Base-by-base conservation (phyloP, 306 rosid species). In the Calophaca sinica region DNA sequence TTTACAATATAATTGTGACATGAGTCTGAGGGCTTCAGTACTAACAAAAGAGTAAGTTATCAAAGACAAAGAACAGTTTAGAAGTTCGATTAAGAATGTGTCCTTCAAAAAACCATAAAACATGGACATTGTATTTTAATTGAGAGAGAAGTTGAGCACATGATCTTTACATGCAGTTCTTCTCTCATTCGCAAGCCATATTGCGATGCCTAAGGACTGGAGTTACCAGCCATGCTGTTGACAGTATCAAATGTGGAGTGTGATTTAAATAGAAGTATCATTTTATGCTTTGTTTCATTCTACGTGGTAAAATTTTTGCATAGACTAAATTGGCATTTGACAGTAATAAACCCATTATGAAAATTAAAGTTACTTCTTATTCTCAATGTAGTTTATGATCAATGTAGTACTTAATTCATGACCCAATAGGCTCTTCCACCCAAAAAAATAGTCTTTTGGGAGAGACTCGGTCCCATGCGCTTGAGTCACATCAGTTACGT, bases 171-270 rank as follows among this genome's bases (percentile, higher is more conserved):
- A 66, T 51, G 44, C 6, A 26, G 9, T 26, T 26, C 32, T 4
- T 36, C 38, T 62, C 31, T 36, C n/a, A 62, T 62, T 51, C 14
- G 7, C 36, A 6, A 29, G 9, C 14, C 31, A 41, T 39, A 7
- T 4, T 36, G 36, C 41, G 5, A 53, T 75, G 48, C 67, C 46
- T 9, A 58, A 13, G 29, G 49, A 76, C 9, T 60, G 38, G 13
- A 46, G 31, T 76, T 60, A 33, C 11, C 10, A 61, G 13, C 57
- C 39, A 31, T 61, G 66, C 69, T 59, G 71, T 50, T 68, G 70
- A 7, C 35, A 26, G 35, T 8, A 8, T 12, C 10, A 57, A 67
- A 58, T 29, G 5, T 66, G 50, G 6, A 42, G 59, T 14, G 12
- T 60, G 12, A 60, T 46, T 60, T 35, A 6, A 36, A 10, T 15